Percentiles rank a stretch among this genome's conserved stretches.
Conservation (phyloP, 306 rosid species). For the Mimosa bimucronata region DNA sequence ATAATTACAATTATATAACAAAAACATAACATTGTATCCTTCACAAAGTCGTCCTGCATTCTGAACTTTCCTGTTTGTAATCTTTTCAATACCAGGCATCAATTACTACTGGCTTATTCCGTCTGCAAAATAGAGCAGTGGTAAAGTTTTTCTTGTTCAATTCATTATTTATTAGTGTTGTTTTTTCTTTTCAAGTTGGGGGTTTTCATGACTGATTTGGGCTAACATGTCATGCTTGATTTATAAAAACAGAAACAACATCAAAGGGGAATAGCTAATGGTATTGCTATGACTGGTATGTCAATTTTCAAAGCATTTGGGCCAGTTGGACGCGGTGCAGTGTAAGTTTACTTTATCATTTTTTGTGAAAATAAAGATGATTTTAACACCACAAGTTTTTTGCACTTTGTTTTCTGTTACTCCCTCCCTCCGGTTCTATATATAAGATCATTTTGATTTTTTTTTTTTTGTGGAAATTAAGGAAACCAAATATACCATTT, state of each 20-base stretch:
- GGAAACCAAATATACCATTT: no score
- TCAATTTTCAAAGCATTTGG: slow-evolving; percentile 86
- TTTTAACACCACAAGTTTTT: no score
- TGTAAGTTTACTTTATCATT: slow-evolving; percentile 64
- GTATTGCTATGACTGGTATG: slow-evolving; percentile 79
- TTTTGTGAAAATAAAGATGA: no score
- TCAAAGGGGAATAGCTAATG: slow-evolving; percentile 94
- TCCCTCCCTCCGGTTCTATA: no score
- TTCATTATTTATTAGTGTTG: neutral
- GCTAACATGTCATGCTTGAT: slow-evolving; percentile 18
- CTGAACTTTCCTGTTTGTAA: neutral
- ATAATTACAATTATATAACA: no score
- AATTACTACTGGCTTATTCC: slow-evolving; percentile 60
- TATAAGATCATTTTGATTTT: no score
- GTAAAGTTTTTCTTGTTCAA: slow-evolving; percentile 42
- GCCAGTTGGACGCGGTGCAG: slow-evolving; percentile 78
- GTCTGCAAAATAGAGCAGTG: slow-evolving; percentile 79
- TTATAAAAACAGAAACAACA: slow-evolving; percentile 62
- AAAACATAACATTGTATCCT: no score
- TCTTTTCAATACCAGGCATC: slow-evolving; percentile 39
- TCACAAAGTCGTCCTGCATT: no score
- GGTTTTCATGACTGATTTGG: slow-evolving; percentile 13
- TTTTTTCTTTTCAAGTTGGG: neutral
- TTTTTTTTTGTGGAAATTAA: no score
- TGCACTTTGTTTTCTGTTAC: no score